Base-by-base conservation (phyloP, 164 flowering plant species). In the Magnolia kwangsiensis region DNA sequence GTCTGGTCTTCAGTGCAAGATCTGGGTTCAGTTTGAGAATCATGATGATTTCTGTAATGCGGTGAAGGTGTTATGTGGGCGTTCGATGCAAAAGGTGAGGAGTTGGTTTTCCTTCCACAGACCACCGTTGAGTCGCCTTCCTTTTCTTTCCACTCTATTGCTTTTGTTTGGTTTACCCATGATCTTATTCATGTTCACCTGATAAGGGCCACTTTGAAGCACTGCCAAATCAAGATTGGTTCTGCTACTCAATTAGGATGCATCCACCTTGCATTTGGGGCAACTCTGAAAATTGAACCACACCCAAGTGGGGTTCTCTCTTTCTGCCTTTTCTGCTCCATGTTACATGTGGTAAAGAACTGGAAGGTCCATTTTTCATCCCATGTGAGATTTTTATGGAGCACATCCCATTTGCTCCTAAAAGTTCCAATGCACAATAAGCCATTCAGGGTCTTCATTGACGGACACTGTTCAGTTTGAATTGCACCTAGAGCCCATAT, bases 1-100 rank as follows among this genome's bases (percentile, higher is more conserved):
- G 77, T 81, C 98, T 55, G 98, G 97, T 77, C 92, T 95, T 19
- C 87, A 93, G 14, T 95, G 99, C 81, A 95, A 89, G 83, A 82
- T 95, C 76, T 86, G 90, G 67, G 95, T 93, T 76, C 97, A 87
- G 82, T 95, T 89, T 73, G 95, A 92, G 83, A 87, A 80, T 55
- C 77, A 89, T 83, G 80, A 71, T 71, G 97, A 92, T 71, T 93
- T 95, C 83, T 85, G 75, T 74, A 86, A 87, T 84, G 90, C 94
- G 51, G 69, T 95, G 80, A 95, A 86, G 82, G 87, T 87, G 63
- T 80, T 95, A 63, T 85, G 91, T 81, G 92, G 99, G 10, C 95
- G 92, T 50, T 93, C 99, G 29, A 77, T 95, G 86, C 92, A 90
- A 73, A 95, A 95, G 98, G 99, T 95, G 78, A 5, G 23, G 50